These are phyloP conservation scores for Phlegmacium glaucopus DNA, from an alignment of 768 basidiomycete species.

Conservation along the genomic window DNA sequence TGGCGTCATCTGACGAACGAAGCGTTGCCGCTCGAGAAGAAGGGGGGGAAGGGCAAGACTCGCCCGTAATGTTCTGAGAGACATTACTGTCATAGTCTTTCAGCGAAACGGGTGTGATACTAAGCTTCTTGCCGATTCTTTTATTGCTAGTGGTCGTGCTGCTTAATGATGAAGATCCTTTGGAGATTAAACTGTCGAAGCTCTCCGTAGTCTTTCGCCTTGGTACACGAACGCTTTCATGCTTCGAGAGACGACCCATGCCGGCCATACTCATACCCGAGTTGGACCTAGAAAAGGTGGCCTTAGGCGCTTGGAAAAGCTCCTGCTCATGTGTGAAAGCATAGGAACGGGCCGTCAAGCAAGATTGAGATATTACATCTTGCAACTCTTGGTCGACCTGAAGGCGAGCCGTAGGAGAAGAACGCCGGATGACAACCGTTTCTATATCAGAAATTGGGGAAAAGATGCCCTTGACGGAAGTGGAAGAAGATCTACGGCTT, in stretches of 20 bases:
- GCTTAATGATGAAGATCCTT: constrained; percentile 21
- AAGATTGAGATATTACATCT: constrained; percentile 78
- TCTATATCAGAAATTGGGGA: constrained; percentile 51
- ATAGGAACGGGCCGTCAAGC: constrained; percentile 63
- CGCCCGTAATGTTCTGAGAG: constrained; percentile 5
- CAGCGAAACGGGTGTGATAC: constrained; percentile 30
- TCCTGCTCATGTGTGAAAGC: constrained; percentile 61
- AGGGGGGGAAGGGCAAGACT: constrained; percentile 32
- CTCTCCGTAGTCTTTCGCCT: constrained; percentile 48
- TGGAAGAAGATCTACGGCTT: constrained; percentile 61
- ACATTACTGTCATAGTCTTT: constrained; percentile 16
- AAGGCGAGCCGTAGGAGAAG: constrained; percentile 59
- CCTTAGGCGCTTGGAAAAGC: constrained; percentile 40
- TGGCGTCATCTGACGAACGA: constrained; percentile 3
- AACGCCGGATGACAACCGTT: constrained; percentile 64
- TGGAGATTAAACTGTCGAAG: constrained; percentile 29
- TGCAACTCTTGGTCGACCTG: constrained; percentile 74
- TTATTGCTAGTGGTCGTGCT: constrained; percentile 17
- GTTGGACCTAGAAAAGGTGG: constrained; percentile 49
- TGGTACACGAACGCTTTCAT: constrained; percentile 69
- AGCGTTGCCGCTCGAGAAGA: constrained; percentile 12
- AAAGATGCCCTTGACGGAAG: constrained; percentile 61
- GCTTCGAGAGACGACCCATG: constrained; percentile 59
- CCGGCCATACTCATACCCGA: constrained; percentile 60
- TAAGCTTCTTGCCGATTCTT: constrained; percentile 33